Percentiles rank a stretch among this genome's conserved stretches.
Conservation (phyloP, 176 grass and related monocot species). For the Carex littledalei region DNA sequence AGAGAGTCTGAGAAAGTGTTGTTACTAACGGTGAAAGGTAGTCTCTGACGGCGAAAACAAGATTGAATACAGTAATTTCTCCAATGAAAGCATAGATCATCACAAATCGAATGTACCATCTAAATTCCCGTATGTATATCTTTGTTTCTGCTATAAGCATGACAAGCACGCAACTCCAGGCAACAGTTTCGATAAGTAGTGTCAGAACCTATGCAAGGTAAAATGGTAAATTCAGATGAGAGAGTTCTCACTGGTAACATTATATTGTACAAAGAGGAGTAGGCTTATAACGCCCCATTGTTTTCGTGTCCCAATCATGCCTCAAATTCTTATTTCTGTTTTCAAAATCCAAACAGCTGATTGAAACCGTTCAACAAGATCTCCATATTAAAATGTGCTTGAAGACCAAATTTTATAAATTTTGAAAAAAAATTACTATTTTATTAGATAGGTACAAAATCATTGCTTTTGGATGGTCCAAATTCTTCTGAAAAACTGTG, state of each 20-base stretch:
- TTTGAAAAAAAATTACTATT: too few species aligned
- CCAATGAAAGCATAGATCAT: constrained; percentile 77
- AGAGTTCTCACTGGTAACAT: not conserved
- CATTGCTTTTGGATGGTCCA: too few species aligned
- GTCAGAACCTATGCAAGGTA: constrained; percentile 54
- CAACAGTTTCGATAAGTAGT: constrained; percentile 50
- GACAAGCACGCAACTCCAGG: constrained; percentile 76
- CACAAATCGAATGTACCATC: constrained; percentile 91
- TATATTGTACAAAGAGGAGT: not conserved
- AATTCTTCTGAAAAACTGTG: too few species aligned
- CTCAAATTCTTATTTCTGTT: too few species aligned
- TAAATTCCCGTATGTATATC: constrained; percentile 78
- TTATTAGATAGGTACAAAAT: too few species aligned
- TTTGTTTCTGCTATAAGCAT: constrained; percentile 77
- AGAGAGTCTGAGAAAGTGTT: constrained; percentile 17
- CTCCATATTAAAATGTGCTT: too few species aligned
- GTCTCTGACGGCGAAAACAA: constrained; percentile 60
- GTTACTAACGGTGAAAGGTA: constrained; percentile 51
- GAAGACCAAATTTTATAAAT: too few species aligned
- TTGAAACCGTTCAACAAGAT: too few species aligned
- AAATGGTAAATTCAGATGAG: constrained; percentile 23
- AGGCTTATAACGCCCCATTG: too few species aligned
- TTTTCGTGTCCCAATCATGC: too few species aligned
- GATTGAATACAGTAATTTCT: constrained; percentile 72
- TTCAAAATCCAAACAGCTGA: too few species aligned